Evolutionary conservation across 2,329 filamentous ascomycete genomes (phyloP), one percentile per base, ranked within the genome.

Genomic region (Arthrobotrys iridis): DNA sequence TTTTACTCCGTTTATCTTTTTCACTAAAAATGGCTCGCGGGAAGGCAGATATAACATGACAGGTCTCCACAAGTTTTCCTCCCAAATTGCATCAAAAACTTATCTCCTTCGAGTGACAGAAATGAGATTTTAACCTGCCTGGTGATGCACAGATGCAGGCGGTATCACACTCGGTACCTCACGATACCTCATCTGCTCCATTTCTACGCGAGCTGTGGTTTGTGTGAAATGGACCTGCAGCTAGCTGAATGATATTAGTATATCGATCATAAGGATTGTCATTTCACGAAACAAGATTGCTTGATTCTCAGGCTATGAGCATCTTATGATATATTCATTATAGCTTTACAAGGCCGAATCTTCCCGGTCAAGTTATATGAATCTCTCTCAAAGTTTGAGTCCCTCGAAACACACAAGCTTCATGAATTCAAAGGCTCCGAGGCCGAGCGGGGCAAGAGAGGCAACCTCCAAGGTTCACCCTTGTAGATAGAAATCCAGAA

Each of bases 41-140:
- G 35, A 40, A 40, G n/a, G 55, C 4, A 11, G 15, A 48, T 26
- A 48, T 55, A 28, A 64, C 59, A 37, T 63, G 33, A 64, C 46
- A 64, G 30, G 43, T 30, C 30, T 28, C 48, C 48, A 35, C 33
- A 55, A 37, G 30, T 20, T 55, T 55, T 18, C 8, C 24, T n/a
- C 50, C 30, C 30, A 1, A 15, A 40, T n/a, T n/a, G 13, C 35
- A n/a, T 40, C 35, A 35, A 55, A 37, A 24, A 37, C 35, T 62
- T 59, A 48, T 70, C 55, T 58, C 15, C 20, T 62, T 70, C 50
- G 15, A 70, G 65, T 28, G 55, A 55, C 26, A 70, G 65, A 70
- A 62, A 26, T 48, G 65, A 70, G 65, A 70, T 58, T 46, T 66
- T 48, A 48, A 52, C 15, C 30, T 28, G n/a, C 26, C 43, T 52